Evolutionary conservation across 2,329 filamentous ascomycete genomes (phyloP).

Genomic region (Ophiostoma fasciatum): DNA sequence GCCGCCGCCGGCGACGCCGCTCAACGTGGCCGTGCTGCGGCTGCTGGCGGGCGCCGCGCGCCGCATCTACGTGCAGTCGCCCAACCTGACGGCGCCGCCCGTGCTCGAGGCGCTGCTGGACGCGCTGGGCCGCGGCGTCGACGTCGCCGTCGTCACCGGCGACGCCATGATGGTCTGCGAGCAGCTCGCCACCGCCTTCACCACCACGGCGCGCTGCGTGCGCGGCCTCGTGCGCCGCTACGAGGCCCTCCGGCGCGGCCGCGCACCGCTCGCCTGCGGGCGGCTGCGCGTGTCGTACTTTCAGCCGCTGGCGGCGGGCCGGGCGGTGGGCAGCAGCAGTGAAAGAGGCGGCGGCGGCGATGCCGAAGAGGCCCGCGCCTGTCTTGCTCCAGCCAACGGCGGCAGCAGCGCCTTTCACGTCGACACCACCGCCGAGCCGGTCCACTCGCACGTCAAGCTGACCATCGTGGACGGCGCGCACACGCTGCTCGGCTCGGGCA

Average conservation of each 20-base stretch:
- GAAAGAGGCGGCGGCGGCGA: too few relatives aligned
- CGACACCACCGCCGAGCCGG: slow-evolving; percentile 38
- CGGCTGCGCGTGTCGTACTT: slow-evolving; percentile 46
- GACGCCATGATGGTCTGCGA: slow-evolving; percentile 61
- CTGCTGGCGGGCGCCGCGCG: slow-evolving; percentile 42
- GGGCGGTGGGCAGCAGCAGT: too few relatives aligned
- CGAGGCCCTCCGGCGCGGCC: slow-evolving; percentile 12
- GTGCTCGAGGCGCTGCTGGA: slow-evolving; percentile 46
- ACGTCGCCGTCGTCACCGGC: slow-evolving; percentile 54
- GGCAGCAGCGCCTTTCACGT: not conserved
- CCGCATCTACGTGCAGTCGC: slow-evolving; percentile 57
- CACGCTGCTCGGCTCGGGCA: slow-evolving; percentile 61
- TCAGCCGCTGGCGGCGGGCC: slow-evolving; percentile 14
- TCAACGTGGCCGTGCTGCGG: slow-evolving; percentile 50
- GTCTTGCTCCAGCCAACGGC: not conserved
- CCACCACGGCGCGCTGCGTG: slow-evolving; percentile 53
- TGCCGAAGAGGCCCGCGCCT: slow-evolving; percentile 13
- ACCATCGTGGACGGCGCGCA: slow-evolving; percentile 55
- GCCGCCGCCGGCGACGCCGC: slow-evolving; percentile 40
- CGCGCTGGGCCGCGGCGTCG: slow-evolving; percentile 49
- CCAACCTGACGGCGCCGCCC: slow-evolving; percentile 57
- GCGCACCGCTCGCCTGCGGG: slow-evolving; percentile 21
- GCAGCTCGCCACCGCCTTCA: slow-evolving; percentile 66
- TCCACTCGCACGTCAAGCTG: slow-evolving; percentile 65
- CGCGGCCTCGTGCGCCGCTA: slow-evolving; percentile 43